Evolutionary conservation across 2,329 filamentous ascomycete species (phyloP), one percentile per base, ranked within the genome.

Genomic region (Trichoderma semiorbis): DNA sequence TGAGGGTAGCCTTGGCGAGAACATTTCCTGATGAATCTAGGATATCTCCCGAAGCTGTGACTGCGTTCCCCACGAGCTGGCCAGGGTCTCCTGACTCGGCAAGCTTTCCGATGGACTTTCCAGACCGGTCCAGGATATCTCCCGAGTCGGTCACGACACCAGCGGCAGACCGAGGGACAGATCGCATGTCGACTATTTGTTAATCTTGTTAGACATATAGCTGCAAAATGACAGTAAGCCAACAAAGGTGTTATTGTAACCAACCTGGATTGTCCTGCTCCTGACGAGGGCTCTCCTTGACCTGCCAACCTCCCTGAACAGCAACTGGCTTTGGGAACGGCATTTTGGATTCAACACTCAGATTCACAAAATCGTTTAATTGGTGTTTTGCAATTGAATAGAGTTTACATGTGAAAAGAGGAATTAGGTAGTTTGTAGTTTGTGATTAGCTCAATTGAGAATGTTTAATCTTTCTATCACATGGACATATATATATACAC

Each of bases 121-220:
- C 84, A 12, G 81, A 75, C 12, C 82, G 78, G 71, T 86, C 83
- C 47, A 86, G 77, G 21, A 85, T 82, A 18, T 85, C 83, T 18
- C 85, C 84, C 26, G 78, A 75, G 72, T 84, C 82, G 76, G 82
- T 83, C 66, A 86, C 84, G 63, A 82, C 78, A 43, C 83, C 81
- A 21, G 81, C 82, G 60, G 80, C 80, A 14, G 84, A 81, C 66
- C 81, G 76, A 34, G 81, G 80, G 55, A 81, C 75, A 58, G 76
- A 76, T 28, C 79, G 71, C 57, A 75, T 66, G 53, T 80, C 78
- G 72, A 78, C 79, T 80, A 70, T 63, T 58, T 8, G 5, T 1
- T 2, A 50, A 28, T 7, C 6, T 1, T 18, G 58, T 63, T 55
- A 63, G 68, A 39, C 28, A 18, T 63, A 8, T 8, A 1, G 7